Evolutionary conservation across 2,329 filamentous ascomycete species (phyloP).

Genomic region (Ceratocystis smalleyi): DNA sequence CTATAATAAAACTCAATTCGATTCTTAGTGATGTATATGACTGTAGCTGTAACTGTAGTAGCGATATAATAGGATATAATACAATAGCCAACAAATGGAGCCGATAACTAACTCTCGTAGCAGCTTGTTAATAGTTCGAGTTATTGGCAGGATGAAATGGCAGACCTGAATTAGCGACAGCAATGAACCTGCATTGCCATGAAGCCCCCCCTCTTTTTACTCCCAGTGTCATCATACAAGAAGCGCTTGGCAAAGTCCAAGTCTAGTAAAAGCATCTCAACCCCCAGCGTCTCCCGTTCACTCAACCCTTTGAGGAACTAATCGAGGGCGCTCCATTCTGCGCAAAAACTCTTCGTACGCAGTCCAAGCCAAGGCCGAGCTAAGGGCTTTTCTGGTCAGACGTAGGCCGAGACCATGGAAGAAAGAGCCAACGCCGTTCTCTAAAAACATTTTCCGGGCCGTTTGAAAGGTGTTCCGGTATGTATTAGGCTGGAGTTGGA

Average conservation of each 20-base stretch:
- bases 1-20: not conserved
- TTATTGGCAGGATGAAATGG: not conserved
- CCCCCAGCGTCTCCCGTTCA: not conserved
- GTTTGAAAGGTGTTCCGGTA: conserved; percentile 77
- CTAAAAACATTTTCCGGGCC: conserved; percentile 57
- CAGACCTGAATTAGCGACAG: not conserved
- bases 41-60: conserved; percentile 7
- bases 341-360: conserved; percentile 87
- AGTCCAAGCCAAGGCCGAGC: conserved; percentile 92
- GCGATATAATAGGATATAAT: not conserved
- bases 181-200: conserved; percentile 2
- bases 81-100: not conserved
- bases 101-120: not conserved
- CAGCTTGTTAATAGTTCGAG: not conserved
- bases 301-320: conserved; percentile 13
- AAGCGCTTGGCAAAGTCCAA: not conserved
- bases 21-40: conserved; percentile 1
- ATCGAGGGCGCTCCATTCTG: conserved; percentile 34
- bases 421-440: conserved; percentile 66
- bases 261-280: too few species aligned
- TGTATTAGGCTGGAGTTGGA: conserved; percentile 71
- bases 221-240: not conserved
- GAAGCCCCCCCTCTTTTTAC: not conserved
- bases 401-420: conserved; percentile 75
- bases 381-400: conserved; percentile 82